phyloP scores from a whole-genome alignment of 148 eudicot species.

The Pharnaceum exiguum region DNA sequence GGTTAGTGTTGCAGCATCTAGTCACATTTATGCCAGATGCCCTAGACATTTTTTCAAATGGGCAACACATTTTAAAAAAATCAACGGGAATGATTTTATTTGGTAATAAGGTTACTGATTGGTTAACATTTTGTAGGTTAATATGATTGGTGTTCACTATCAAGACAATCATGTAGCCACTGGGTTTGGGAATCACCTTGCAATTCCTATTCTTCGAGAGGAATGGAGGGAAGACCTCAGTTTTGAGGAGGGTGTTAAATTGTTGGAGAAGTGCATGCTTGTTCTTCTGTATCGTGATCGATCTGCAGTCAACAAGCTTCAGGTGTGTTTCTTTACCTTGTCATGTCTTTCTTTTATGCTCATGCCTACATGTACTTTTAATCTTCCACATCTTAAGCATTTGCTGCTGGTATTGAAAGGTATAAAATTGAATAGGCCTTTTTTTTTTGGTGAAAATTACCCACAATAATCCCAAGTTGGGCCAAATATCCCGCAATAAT shows the following conservation, averaged over 20 bases:
- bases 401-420: too few relatives aligned
- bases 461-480: too few relatives aligned
- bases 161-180: constrained; percentile 89
- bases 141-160: constrained; percentile 94
- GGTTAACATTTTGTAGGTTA: constrained; percentile 45
- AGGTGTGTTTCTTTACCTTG: constrained; percentile 37
- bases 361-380: too few relatives aligned
- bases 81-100: neutral
- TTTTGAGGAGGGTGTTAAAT: constrained; percentile 86
- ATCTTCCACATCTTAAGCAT: too few relatives aligned
- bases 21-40: neutral
- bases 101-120: neutral
- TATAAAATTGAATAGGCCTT: too few relatives aligned
- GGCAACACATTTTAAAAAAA: too few relatives aligned
- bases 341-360: constrained; percentile 2
- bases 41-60: too few relatives aligned
- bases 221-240: constrained; percentile 80
- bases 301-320: constrained; percentile 93
- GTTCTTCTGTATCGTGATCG: constrained; percentile 92
- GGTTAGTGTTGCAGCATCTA: constrained; percentile 27
- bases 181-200: constrained; percentile 95
- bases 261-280: constrained; percentile 94
- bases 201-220: constrained; percentile 86
- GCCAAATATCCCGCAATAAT: too few relatives aligned
- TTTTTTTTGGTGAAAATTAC: too few relatives aligned